A percentile compares a stretch with the other conserved stretches of the same genome.
Conservation (phyloP, 352 stramenopile species). For the Thalassiosira livingstoniorum region DNA sequence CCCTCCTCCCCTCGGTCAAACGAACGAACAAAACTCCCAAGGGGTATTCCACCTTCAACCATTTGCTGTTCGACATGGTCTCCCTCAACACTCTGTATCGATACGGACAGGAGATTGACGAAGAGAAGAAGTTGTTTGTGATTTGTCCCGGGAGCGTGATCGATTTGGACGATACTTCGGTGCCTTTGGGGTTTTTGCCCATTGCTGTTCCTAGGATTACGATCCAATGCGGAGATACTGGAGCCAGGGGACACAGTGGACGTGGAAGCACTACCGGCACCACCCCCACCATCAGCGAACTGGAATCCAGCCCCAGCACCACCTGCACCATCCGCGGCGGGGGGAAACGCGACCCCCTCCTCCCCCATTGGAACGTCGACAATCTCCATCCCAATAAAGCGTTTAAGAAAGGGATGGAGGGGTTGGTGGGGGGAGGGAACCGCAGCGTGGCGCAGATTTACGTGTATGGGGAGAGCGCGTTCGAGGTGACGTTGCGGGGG, state of each 20-base stretch:
- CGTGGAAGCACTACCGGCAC: background rate
- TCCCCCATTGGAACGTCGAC: constrained; percentile 22
- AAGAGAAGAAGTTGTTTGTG: constrained; percentile 24
- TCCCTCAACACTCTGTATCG: constrained; percentile 18
- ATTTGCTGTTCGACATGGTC: constrained; percentile 45
- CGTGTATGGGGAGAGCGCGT: constrained; percentile 44
- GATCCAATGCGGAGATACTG: constrained; percentile 35
- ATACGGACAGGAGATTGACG: constrained; percentile 10
- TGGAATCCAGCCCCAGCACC: background rate
- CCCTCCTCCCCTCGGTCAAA: background rate
- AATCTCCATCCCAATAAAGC: background rate
- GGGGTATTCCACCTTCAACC: constrained; percentile 54
- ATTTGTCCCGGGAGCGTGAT: constrained; percentile 47
- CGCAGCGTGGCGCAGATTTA: constrained; percentile 46
- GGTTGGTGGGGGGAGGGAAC: constrained; percentile 40
- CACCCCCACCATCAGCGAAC: background rate
- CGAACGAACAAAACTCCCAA: background rate
- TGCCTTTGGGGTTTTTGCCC: constrained; percentile 45
- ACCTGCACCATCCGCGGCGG: constrained; percentile 42
- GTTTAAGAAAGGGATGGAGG: constrained; percentile 17
- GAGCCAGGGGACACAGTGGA: background rate
- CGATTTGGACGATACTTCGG: constrained; percentile 38
- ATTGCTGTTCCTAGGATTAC: constrained; percentile 31
- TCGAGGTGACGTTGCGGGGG: constrained; percentile 39
- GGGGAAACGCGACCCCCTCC: constrained; percentile 24